A percentile compares a stretch with the other conserved stretches of the same genome.
phyloP scores from a whole-genome alignment of 202 grass and related monocot genomes.

The Carex sylvatica region DNA sequence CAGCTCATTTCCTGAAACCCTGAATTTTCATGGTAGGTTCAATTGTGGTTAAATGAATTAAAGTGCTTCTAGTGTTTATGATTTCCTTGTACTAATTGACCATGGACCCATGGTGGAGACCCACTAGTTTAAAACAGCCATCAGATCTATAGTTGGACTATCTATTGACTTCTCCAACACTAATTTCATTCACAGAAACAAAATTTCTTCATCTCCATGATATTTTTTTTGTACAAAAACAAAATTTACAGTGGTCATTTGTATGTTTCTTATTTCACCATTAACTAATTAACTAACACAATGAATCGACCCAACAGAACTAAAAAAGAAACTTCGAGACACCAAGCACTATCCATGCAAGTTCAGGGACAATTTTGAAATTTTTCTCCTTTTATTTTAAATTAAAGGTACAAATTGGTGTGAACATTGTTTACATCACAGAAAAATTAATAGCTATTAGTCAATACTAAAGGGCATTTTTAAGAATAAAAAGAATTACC shows the following conservation, averaged over 20 bases:
- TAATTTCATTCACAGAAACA: no score
- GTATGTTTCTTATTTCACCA: not conserved
- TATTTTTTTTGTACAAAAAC: not conserved
- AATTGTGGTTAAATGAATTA: no score
- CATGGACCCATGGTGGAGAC: no score
- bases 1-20: no score
- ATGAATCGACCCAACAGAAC: not conserved
- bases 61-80: no score
- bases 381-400: not conserved
- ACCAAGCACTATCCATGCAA: not conserved
- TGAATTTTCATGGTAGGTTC: no score
- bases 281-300: not conserved
- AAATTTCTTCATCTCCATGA: no score
- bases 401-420: not conserved
- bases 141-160: no score
- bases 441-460: not conserved
- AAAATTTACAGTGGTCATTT: not conserved
- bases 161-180: no score
- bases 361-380: not conserved
- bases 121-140: no score
- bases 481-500: constrained; percentile 34
- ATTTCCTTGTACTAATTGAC: no score
- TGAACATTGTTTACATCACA: not conserved
- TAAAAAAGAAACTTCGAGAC: not conserved
- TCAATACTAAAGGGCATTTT: not conserved